Base-by-base conservation (phyloP, 805 yeast genomes). In the Candida maesae region DNA sequence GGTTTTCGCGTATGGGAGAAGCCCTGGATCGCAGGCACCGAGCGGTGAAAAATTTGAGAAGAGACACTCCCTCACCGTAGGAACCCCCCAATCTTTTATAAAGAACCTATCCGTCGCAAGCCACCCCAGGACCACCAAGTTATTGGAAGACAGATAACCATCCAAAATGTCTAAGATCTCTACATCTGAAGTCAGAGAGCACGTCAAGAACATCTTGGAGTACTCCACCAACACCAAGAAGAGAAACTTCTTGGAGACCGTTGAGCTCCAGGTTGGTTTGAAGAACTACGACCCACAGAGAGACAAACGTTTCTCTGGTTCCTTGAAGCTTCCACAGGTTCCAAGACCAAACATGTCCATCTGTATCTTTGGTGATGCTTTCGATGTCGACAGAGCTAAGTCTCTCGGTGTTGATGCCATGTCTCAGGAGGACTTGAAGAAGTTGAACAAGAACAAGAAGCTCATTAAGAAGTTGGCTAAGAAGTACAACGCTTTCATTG, bases 341-440 rank as follows among this genome's bases (percentile, higher is more conserved):
- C 99, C 99, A 79, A 95, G 99, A 83, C 99, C 99, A 78, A 93
- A 93, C 96, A 88, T 93, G 98, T 86, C 98, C 76, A 75, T 93
- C 79, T 93, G 99, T 79, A 89, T 93, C 71, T 93, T 93, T 66
- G 99, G 99, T 85, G 99, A 93, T 74, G 99, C 99, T 71, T 93
- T 91, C 70, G 99, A 93, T 76, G 95, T 88, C 63, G 99, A 93
- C 85, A 90, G 99, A 83, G 98, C 99, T 67, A 93, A 93, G 86
- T 90, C 97, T 60, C 79, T 84, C 66, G 98, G 97, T 81, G 84
- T 87, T 67, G 99, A 93, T 68, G 97, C 99, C 70, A 93, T 93
- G 99, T 90, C 98, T 52, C 99, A 93, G 70, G 99, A 93, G 63
- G 99, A 93, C 77, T 84, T 93, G 78, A 93, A 93, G 87, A 93